Evolutionary conservation across 257 asterid species (phyloP).

Genomic region (Primulina huaijiensis): DNA sequence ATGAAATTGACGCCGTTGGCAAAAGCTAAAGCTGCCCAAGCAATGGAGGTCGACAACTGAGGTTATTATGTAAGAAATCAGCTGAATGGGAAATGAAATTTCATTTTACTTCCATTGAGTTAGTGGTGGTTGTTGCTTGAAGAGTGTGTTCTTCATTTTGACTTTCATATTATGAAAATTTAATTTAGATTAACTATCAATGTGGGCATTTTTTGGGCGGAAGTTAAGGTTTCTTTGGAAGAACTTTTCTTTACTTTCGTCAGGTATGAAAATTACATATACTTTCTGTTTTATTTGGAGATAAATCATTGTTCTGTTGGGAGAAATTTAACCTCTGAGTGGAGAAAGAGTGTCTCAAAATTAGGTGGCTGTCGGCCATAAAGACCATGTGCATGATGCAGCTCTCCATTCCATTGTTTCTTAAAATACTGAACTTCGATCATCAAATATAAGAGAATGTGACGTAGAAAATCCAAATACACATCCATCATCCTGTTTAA

Average conservation of each 20-base stretch:
- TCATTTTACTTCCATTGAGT: not conserved
- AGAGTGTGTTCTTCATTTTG: conserved; percentile 14
- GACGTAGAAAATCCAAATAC: no score
- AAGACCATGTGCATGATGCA: no score
- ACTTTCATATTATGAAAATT: not conserved
- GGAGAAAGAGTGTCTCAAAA: not conserved
- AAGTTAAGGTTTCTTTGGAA: not conserved
- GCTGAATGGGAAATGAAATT: not conserved
- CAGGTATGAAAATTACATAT: conserved; percentile 14
- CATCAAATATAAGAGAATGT: no score
- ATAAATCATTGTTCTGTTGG: not conserved
- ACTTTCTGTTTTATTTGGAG: conserved; percentile 1
- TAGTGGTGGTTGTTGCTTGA: conserved; percentile 11
- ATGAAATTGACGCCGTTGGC: conserved; percentile 81
- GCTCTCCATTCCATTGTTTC: no score
- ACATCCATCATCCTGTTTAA: no score
- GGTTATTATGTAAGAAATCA: conserved; percentile 22
- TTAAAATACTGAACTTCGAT: no score
- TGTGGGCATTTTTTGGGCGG: not conserved
- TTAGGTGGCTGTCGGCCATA: not conserved
- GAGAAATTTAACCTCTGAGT: not conserved
- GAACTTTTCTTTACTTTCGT: not conserved
- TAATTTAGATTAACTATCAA: not conserved
- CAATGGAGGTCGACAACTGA: conserved; percentile 90
- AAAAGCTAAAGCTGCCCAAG: conserved; percentile 97